A percentile compares a stretch with the other conserved stretches of the same genome.
Conservation (phyloP, 768 basidiomycete genomes). For the Paxillus ammoniavirescens region DNA sequence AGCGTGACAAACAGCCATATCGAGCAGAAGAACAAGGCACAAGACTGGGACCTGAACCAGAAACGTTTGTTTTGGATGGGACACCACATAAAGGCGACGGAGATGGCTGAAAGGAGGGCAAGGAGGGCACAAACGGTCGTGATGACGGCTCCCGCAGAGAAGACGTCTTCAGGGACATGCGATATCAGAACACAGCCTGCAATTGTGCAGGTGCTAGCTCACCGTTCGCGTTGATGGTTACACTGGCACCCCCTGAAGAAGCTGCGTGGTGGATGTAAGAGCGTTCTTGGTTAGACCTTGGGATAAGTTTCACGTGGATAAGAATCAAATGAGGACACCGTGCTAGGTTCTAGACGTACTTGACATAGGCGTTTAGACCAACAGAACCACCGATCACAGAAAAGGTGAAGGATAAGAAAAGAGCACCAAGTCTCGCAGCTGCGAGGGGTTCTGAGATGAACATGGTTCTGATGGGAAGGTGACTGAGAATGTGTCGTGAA, state of each 20-base stretch:
- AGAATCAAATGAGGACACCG: neutral
- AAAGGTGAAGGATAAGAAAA: constrained; percentile 33
- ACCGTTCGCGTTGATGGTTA: constrained; percentile 14
- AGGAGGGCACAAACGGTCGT: constrained; percentile 37
- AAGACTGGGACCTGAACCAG: constrained; percentile 33
- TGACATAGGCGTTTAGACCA: constrained; percentile 20
- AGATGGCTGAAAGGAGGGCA: constrained; percentile 29
- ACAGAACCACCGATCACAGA: constrained; percentile 19
- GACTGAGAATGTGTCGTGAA: too few species aligned
- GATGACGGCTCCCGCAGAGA: constrained; percentile 37
- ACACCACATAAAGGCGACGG: constrained; percentile 22
- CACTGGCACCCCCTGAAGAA: constrained; percentile 3
- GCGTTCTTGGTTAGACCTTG: constrained; percentile 14
- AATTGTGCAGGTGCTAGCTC: neutral
- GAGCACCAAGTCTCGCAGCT: constrained; percentile 16
- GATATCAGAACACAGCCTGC: neutral
- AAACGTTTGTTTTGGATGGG: neutral
- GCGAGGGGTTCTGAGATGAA: neutral
- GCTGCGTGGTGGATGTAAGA: constrained; percentile 5
- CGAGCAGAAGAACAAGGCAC: constrained; percentile 40
- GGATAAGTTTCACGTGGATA: neutral
- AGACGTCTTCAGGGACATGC: constrained; percentile 34
- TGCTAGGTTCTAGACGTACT: constrained; percentile 8
- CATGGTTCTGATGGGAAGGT: constrained; percentile 1
- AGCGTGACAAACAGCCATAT: constrained; percentile 49